phyloP scores from a whole-genome alignment of 306 rosid species.

The Glycine latifolia region DNA sequence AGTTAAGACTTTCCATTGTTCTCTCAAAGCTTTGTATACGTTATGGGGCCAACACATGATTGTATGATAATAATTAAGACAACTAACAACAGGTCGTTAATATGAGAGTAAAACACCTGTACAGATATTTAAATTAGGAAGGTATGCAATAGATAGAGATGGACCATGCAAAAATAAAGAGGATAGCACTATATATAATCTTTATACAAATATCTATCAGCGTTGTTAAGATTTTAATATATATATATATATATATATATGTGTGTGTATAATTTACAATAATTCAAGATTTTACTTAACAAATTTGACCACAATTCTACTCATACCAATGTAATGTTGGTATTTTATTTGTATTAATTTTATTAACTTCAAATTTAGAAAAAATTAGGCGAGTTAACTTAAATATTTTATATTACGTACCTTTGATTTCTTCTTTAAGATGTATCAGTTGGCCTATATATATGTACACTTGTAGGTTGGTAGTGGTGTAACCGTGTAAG shows the following conservation, averaged over 20 bases:
- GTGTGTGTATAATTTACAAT: too few species aligned
- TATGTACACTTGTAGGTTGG: background rate
- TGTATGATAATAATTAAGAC: background rate
- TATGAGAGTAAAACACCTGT: background rate
- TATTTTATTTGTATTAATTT: too few species aligned
- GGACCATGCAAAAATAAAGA: conserved; percentile 45
- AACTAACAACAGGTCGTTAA: background rate
- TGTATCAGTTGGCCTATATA: background rate
- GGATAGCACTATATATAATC: too few species aligned
- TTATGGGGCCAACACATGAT: background rate
- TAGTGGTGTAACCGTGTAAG: conserved; percentile 8
- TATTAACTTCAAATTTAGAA: too few species aligned
- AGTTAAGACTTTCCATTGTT: background rate
- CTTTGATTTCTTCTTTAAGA: background rate
- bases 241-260: too few species aligned
- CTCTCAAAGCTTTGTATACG: background rate
- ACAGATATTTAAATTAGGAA: conserved; percentile 5
- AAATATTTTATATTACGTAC: background rate
- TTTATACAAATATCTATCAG: background rate
- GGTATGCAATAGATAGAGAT: conserved; percentile 24
- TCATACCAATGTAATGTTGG: too few species aligned
- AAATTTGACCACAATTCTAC: too few species aligned
- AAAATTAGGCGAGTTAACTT: background rate
- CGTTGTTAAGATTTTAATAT: too few species aligned
- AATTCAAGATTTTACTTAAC: too few species aligned